Base-by-base conservation (phyloP, 495 filamentous ascomycete species). In the Penicillium nucicola region DNA sequence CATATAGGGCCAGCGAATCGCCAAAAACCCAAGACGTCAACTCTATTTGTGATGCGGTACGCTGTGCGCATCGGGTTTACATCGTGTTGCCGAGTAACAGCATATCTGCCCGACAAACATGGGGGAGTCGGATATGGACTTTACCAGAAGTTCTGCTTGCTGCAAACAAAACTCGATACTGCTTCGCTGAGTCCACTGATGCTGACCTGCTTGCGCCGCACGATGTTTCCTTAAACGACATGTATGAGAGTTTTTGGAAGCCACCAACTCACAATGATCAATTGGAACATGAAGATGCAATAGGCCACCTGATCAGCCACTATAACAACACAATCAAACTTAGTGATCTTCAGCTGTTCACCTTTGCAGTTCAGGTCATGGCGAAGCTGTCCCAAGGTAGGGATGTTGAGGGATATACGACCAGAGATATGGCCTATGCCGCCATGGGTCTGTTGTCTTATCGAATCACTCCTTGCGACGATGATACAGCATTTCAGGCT, bases 171-270 rank as follows among this genome's bases (percentile, higher is more conserved):
- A 50, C 41, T 10, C 45, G 52, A 50, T 55, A 55, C 8, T 55
- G 46, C 19, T 43, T 55, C 33, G 37, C 32, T 14, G 22, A 43
- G 20, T 38, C 10, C 12, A 14, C 31, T n/a, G 1, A 30, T 45
- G 4, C 8, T n/a, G n/a, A 45, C 34, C 33, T 35, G 20, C 31
- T 23, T 7, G 22, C 22, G 1, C 22, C 22, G 22, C 22, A 23
- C 7, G 35, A 45, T 28, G 45, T 55, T 8, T 30, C 41, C 2
- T 50, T 55, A 28, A 50, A 40, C 1, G 52, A 55, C 18, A 55
- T 55, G 52, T 55, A 55, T 23, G 15, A 40, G 17, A 55, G 52
- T 15, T 55, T 55, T 42, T 55, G 52, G 52, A 22, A 33, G 12
- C 10, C 23, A 14, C 35, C 25, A 20, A 22, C 46, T 8, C 23